phyloP scores from a whole-genome alignment of 164 flowering plant species.

The Vitis rotundifolia region DNA sequence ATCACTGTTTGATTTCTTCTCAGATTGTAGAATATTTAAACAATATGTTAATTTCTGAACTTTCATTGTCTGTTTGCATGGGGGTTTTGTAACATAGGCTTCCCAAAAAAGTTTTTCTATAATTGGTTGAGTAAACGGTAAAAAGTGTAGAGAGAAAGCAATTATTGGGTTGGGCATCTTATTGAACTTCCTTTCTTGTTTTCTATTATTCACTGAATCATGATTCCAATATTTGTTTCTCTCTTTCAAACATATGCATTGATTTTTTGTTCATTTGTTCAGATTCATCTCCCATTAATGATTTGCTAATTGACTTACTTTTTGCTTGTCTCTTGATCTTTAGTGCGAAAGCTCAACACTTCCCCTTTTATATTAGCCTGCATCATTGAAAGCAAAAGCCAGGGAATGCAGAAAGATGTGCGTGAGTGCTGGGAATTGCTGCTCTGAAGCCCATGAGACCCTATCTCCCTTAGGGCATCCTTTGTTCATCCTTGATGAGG shows the following conservation, averaged over 20 bases:
- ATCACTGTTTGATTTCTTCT: no score
- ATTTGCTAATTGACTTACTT: not conserved
- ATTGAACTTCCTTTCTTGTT: not conserved
- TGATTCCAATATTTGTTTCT: not conserved
- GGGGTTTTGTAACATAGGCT: no score
- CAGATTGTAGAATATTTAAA: no score
- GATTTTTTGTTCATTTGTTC: not conserved
- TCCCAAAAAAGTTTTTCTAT: no score
- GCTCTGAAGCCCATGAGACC: slow-evolving; percentile 1
- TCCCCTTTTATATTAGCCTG: not conserved
- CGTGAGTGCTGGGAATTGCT: slow-evolving; percentile 3
- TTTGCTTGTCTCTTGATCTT: slow-evolving; percentile 3
- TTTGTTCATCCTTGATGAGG: slow-evolving; percentile 13
- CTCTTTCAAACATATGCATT: not conserved
- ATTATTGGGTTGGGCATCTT: not conserved
- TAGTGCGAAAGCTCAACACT: not conserved
- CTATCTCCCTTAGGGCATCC: slow-evolving; percentile 3
- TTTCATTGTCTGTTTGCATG: no score
- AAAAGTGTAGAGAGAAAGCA: not conserved
- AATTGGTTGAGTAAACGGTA: no score
- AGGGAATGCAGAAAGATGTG: slow-evolving; percentile 58
- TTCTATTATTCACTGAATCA: not conserved
- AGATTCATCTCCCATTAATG: not conserved
- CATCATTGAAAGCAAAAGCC: slow-evolving; percentile 1
- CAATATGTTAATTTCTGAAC: no score